Evolutionary conservation across 176 grass and related monocot species (phyloP).

Genomic region (Ananas comosus): DNA sequence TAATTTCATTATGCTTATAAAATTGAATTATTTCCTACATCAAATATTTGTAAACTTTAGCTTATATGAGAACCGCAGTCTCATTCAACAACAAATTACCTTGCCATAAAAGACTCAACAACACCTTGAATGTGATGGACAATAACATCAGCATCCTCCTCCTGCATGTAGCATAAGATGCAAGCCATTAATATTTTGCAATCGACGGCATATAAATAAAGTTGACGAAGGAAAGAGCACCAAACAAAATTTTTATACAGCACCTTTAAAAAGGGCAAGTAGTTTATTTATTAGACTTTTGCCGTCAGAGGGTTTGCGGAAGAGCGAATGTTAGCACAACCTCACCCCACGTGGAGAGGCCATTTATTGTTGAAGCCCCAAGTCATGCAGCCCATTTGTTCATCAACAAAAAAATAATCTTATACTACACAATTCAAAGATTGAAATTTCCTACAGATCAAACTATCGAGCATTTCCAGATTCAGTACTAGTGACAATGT

Average conservation of each 20-base stretch:
- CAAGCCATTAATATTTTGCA: neutral
- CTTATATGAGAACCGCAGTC: neutral
- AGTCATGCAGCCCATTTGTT: too few relatives aligned
- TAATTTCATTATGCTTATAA: neutral
- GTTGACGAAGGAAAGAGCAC: neutral
- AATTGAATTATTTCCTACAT: neutral
- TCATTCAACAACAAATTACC: constrained; percentile 13
- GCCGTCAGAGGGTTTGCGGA: too few relatives aligned
- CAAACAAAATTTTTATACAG: neutral
- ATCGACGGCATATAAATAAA: neutral
- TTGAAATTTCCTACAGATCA: too few relatives aligned
- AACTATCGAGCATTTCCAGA: too few relatives aligned
- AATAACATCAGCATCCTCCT: constrained; percentile 54
- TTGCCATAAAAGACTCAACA: constrained; percentile 63
- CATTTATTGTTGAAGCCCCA: too few relatives aligned
- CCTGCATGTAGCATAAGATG: constrained; percentile 29
- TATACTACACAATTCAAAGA: too few relatives aligned
- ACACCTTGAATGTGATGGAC: constrained; percentile 71
- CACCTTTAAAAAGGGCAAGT: neutral
- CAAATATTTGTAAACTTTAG: neutral
- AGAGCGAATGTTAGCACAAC: too few relatives aligned
- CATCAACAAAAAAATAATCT: too few relatives aligned
- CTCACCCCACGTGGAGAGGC: too few relatives aligned
- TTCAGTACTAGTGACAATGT: too few relatives aligned
- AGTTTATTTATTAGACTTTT: too few relatives aligned